Conservation (phyloP, 2,329 filamentous ascomycete genomes). For the Colletotrichum abscissum region DNA sequence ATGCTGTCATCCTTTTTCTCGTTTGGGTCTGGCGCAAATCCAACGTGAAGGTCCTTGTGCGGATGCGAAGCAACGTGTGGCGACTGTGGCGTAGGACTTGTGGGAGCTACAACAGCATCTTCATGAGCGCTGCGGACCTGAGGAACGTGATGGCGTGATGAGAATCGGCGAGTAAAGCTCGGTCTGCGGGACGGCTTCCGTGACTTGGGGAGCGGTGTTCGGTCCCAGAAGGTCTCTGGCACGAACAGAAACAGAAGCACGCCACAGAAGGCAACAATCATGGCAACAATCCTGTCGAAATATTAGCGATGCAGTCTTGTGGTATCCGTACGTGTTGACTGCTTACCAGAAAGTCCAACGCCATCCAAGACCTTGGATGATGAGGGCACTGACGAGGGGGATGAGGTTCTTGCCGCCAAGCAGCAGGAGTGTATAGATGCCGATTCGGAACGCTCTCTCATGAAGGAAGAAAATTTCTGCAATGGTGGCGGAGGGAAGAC, state of each 20-base stretch:
- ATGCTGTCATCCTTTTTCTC: not conserved
- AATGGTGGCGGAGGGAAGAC: slow-evolving; percentile 91
- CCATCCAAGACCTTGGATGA: slow-evolving; percentile 84
- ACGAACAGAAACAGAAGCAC: slow-evolving; percentile 88
- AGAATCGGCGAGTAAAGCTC: slow-evolving; percentile 59
- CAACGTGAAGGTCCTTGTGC: slow-evolving; percentile 45
- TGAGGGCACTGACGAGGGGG: slow-evolving; percentile 85
- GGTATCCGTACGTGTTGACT: too few relatives aligned
- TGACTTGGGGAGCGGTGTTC: slow-evolving; percentile 68
- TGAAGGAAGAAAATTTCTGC: slow-evolving; percentile 97
- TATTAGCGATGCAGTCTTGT: slow-evolving; percentile 38
- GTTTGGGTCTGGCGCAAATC: slow-evolving; percentile 41
- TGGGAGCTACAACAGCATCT: not conserved
- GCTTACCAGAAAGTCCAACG: slow-evolving; percentile 88
- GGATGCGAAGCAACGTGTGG: slow-evolving; percentile 31
- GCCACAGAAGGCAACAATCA: slow-evolving; percentile 78
- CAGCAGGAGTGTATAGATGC: slow-evolving; percentile 90
- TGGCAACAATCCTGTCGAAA: slow-evolving; percentile 76
- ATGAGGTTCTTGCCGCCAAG: slow-evolving; percentile 93
- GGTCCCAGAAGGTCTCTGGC: slow-evolving; percentile 96
- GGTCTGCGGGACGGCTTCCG: slow-evolving; percentile 53
- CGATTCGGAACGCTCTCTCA: slow-evolving; percentile 90
- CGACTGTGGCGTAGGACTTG: not conserved
- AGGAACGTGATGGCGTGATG: slow-evolving; percentile 45
- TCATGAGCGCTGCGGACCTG: not conserved